A percentile compares a stretch with the other conserved stretches of the same genome.
phyloP scores from a whole-genome alignment of 2,329 filamentous ascomycete genomes.

The Fusarium gaditjirri region DNA sequence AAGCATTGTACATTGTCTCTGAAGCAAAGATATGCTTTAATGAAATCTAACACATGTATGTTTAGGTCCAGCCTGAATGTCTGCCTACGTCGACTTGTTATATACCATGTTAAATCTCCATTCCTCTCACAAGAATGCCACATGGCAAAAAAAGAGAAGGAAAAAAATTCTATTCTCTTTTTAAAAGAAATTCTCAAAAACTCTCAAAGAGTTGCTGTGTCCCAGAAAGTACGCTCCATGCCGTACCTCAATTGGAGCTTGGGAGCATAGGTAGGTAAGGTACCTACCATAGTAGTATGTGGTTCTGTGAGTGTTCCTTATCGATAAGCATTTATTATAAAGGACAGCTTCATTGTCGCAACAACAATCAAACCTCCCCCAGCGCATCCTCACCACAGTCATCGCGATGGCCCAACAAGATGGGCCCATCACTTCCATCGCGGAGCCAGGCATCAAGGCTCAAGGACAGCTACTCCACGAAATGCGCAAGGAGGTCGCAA shows the following conservation, averaged over 20 bases:
- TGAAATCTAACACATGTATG: neutral
- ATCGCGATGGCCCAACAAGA: conserved; percentile 47
- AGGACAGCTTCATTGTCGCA: conserved; percentile 8
- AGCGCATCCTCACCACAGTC: neutral
- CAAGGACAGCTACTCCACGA: conserved; percentile 66
- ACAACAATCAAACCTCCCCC: conserved; percentile 4
- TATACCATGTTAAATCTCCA: neutral
- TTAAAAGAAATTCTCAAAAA: neutral
- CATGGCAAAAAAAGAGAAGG: neutral
- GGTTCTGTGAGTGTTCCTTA: conserved; percentile 1
- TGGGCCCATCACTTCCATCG: conserved; percentile 60
- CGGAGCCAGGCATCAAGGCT: conserved; percentile 73
- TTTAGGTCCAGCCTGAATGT: neutral
- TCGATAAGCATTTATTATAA: conserved; percentile 22
- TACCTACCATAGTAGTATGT: too few species aligned
- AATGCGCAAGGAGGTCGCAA: conserved; percentile 79
- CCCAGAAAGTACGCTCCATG: neutral
- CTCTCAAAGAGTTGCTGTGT: neutral
- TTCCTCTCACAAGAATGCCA: too few species aligned
- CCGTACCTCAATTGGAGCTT: neutral
- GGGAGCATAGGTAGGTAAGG: neutral
- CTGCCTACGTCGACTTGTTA: neutral
- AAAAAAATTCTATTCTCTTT: too few species aligned
- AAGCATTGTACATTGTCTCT: neutral
- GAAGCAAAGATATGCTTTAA: neutral